These are phyloP conservation scores for Scheffersomyces insectosa DNA, from an alignment of 1,139 yeast genomes.

Conservation along the genomic window DNA sequence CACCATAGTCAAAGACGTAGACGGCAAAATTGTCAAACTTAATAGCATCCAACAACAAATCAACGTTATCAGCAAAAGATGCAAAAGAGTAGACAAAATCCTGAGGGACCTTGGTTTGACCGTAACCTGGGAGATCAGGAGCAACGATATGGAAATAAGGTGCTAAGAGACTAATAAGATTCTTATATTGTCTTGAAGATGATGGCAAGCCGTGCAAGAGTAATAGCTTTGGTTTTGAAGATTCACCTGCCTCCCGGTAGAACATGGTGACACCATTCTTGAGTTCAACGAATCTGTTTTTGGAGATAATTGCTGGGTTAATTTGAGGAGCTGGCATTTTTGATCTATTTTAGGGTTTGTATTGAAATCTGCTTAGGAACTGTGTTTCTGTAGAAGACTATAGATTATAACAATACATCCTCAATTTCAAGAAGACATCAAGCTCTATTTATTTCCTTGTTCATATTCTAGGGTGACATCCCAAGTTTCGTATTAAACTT, in stretches of 20 bases:
- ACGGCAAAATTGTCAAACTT: conserved; percentile 27
- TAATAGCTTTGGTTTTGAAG: conserved; percentile 27
- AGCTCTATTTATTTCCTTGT: no score
- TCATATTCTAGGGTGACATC: no score
- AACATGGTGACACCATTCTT: conserved; percentile 25
- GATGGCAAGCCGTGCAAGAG: conserved; percentile 49
- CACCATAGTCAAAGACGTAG: conserved; percentile 46
- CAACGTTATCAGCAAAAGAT: conserved; percentile 30
- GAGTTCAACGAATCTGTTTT: background rate
- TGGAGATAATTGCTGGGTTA: background rate
- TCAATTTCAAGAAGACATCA: no score
- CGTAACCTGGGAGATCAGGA: conserved; percentile 48
- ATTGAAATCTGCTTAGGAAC: no score
- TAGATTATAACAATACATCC: no score
- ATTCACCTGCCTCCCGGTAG: conserved; percentile 40
- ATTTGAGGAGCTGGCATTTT: conserved; percentile 1
- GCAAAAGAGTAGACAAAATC: conserved; percentile 30
- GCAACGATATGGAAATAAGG: conserved; percentile 39
- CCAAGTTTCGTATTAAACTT: no score
- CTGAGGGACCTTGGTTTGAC: conserved; percentile 31
- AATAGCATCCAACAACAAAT: conserved; percentile 26
- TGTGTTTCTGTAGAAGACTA: no score
- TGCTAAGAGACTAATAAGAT: conserved; percentile 35
- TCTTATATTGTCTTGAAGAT: conserved; percentile 38
- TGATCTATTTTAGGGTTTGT: no score